These are phyloP conservation scores for Xylariaceae sp. DNA, from an alignment of 2,329 filamentous ascomycete species.

Conservation along the genomic window DNA sequence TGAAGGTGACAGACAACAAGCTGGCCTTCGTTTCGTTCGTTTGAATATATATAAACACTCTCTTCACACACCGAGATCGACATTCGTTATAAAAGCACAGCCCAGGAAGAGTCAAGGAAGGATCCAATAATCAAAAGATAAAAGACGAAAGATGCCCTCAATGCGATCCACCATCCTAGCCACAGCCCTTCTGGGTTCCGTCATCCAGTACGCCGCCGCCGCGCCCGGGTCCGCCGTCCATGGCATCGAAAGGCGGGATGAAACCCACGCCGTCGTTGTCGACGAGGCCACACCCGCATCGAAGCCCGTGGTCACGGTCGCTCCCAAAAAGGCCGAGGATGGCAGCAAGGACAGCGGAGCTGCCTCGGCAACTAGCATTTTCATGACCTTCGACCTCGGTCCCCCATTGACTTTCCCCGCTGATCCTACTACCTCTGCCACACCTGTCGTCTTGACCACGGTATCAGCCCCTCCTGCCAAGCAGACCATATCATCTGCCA, in stretches of 20 bases:
- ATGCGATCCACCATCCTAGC: slow-evolving; percentile 21
- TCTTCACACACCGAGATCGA: background rate
- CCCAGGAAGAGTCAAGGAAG: background rate
- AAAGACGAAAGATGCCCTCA: slow-evolving; percentile 22
- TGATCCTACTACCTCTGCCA: background rate
- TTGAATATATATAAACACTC: slow-evolving; percentile 1
- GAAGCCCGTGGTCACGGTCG: slow-evolving; percentile 3
- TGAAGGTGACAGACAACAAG: slow-evolving; percentile 10
- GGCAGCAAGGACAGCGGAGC: background rate
- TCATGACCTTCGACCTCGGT: slow-evolving; percentile 12
- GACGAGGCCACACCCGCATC: slow-evolving; percentile 6
- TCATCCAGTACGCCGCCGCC: slow-evolving; percentile 22
- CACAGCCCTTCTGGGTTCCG: slow-evolving; percentile 24
- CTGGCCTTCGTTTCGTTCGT: slow-evolving; percentile 17
- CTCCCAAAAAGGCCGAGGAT: slow-evolving; percentile 3
- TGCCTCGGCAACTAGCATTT: background rate
- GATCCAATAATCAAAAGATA: background rate
- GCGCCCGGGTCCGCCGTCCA: slow-evolving; percentile 27
- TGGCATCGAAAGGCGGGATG: slow-evolving; percentile 28
- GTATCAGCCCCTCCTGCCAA: background rate
- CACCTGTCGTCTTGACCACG: background rate
- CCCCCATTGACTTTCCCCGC: slow-evolving; percentile 6
- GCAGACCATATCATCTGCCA: background rate
- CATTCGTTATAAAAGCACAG: background rate
- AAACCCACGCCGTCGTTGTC: slow-evolving; percentile 6